A percentile compares a stretch with the other conserved stretches of the same genome.
phyloP scores from a whole-genome alignment of 441 rosid species.

The Eugenia klotzschiana region DNA sequence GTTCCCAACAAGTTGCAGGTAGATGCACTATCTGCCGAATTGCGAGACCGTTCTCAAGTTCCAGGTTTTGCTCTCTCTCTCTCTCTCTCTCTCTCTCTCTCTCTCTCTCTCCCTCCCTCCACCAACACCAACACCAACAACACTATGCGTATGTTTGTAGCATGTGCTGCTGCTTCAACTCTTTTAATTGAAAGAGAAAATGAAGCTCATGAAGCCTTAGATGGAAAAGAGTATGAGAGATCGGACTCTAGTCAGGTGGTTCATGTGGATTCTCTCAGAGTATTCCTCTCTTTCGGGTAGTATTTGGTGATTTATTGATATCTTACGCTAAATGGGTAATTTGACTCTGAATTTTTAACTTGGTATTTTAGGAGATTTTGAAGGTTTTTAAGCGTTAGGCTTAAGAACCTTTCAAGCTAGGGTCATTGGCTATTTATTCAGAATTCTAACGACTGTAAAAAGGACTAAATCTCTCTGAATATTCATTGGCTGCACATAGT shows the following conservation, averaged over 20 bases:
- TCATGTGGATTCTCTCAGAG: background rate
- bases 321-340: background rate
- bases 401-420: background rate
- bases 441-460: background rate
- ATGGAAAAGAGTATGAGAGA: background rate
- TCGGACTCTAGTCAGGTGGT: background rate
- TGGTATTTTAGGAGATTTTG: background rate
- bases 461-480: background rate
- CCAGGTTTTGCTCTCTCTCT: slow-evolving; percentile 39
- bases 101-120: background rate
- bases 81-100: background rate
- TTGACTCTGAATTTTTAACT: background rate
- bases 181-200: background rate
- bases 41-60: slow-evolving; percentile 62
- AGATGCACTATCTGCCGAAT: slow-evolving; percentile 65
- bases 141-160: background rate
- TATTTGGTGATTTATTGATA: background rate
- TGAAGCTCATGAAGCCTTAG: background rate
- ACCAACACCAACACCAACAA: background rate
- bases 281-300: background rate
- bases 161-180: background rate
- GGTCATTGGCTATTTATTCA: background rate
- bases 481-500: background rate
- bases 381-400: background rate
- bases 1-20: slow-evolving; percentile 89